Conservation (phyloP, 1,284 basidiomycete genomes). For the Ganoderma boninense region DNA sequence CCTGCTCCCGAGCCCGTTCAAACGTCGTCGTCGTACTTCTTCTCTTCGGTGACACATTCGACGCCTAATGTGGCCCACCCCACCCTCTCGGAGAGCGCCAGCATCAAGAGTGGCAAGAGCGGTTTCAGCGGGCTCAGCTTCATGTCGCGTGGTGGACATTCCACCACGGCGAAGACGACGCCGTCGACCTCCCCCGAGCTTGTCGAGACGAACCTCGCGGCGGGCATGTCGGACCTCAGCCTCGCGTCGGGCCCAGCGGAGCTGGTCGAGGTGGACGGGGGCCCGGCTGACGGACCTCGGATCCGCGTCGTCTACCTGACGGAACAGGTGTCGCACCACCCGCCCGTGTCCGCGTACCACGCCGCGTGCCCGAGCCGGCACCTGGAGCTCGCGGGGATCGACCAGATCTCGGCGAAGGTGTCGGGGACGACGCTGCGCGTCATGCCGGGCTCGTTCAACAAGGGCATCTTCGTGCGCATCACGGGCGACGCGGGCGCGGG, state of each 20-base stretch:
- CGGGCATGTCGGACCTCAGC: slow-evolving; percentile 67
- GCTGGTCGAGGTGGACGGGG: slow-evolving; percentile 38
- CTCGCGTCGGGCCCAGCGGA: slow-evolving; percentile 50
- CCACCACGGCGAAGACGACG: slow-evolving; percentile 54
- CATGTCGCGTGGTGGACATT: slow-evolving; percentile 54
- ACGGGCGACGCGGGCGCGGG: slow-evolving; percentile 81
- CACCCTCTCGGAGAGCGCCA: slow-evolving; percentile 57
- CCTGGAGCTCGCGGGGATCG: slow-evolving; percentile 81
- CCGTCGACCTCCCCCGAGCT: slow-evolving; percentile 63
- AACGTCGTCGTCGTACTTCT: slow-evolving; percentile 24
- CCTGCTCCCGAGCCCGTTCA: slow-evolving; percentile 40
- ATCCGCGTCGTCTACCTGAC: slow-evolving; percentile 78
- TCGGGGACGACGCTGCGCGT: slow-evolving; percentile 88
- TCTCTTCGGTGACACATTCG: slow-evolving; percentile 38
- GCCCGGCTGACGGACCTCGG: slow-evolving; percentile 39
- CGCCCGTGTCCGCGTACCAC: slow-evolving; percentile 91
- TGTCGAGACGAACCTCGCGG: slow-evolving; percentile 52
- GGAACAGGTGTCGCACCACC: slow-evolving; percentile 95
- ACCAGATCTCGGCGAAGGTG: slow-evolving; percentile 94
- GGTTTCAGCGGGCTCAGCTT: slow-evolving; percentile 61
- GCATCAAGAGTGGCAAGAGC: slow-evolving; percentile 58
- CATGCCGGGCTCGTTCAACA: slow-evolving; percentile 83
- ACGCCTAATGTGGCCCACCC: slow-evolving; percentile 39
- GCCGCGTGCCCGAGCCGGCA: slow-evolving; percentile 79
- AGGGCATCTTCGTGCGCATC: slow-evolving; percentile 88